Conservation (phyloP, 495 filamentous ascomycete genomes). For the Penicillium salamii region DNA sequence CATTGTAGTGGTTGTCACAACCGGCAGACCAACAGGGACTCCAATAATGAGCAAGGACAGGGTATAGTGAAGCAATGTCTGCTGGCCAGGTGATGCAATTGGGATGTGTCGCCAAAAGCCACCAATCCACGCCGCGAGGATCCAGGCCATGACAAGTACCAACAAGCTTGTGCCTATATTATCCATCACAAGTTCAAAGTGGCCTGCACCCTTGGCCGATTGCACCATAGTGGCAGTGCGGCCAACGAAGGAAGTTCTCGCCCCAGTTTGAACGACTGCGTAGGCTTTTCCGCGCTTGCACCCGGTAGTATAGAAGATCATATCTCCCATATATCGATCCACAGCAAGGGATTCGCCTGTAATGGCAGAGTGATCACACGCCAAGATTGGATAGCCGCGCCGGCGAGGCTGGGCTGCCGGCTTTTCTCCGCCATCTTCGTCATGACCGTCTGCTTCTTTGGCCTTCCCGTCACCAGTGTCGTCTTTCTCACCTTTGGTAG, state of each 20-base stretch:
- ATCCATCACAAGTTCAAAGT: constrained; percentile 78
- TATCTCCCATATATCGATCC: constrained; percentile 69
- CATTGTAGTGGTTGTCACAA: constrained; percentile 95
- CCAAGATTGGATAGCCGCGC: constrained; percentile 56
- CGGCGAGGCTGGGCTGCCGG: constrained; percentile 22
- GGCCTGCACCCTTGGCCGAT: constrained; percentile 64
- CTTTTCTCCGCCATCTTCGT: constrained; percentile 7
- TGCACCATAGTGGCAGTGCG: constrained; percentile 66
- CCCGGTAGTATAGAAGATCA: constrained; percentile 67
- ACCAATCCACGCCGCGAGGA: constrained; percentile 67
- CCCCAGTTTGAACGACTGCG: constrained; percentile 57
- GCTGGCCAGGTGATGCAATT: constrained; percentile 57
- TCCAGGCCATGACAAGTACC: constrained; percentile 66
- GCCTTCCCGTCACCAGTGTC: constrained; percentile 5
- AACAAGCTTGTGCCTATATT: constrained; percentile 67
- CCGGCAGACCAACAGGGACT: constrained; percentile 93
- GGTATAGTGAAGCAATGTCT: constrained; percentile 62
- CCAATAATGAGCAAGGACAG: constrained; percentile 84
- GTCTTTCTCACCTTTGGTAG: constrained; percentile 11
- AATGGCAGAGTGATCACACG: constrained; percentile 70
- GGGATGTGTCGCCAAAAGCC: constrained; percentile 67
- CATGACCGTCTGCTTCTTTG: constrained; percentile 12
- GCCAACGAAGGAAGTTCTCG: constrained; percentile 68
- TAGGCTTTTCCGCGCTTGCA: constrained; percentile 74
- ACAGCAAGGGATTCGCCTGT: constrained; percentile 72